Evolutionary conservation across 352 stramenopile genomes (phyloP), one percentile per base, ranked within the genome.

Genomic region (Globisporangium barbulae): DNA sequence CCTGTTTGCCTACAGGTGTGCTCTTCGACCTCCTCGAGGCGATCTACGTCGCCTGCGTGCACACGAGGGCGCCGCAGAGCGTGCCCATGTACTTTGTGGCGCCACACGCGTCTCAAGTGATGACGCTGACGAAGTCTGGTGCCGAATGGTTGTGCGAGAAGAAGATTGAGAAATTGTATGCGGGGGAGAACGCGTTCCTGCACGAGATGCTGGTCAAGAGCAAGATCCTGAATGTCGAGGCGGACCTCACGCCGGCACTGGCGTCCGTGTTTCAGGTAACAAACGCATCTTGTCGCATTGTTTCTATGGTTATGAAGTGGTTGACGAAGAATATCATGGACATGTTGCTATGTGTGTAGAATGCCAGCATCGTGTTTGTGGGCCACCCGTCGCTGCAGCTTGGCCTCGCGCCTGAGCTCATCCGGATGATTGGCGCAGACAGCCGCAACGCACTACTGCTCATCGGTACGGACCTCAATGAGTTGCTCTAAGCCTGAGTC

Each of bases 61-160:
- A 78, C 10, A 77, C 75, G 28, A 79, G 83, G 28, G 74, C 84
- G 13, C 70, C 75, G 22, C 47, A 53, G 47, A 33, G 47, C 47
- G 67, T 81, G 37, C 79, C 83, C 0, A 85, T 94, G 53, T 80
- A 90, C 44, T 77, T 94, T 45, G 71, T 94, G 17, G 90, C 83
- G 17, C 68, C 85, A 19, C 59, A 78, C 47, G 81, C 81, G 5
- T 67, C 70, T 17, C 69, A 74, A 6, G 65, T 86, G 1, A 69
- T 93, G 53, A 71, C 88, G 35, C 53, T 85, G 21, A 85, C 82
- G 0, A 69, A 89, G 35, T 65, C 66, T 5, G 87, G 82, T 3
- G 74, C 87, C 5, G 85, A 96, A 67, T 96, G 87, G 78, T 68
- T 96, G 3, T 93, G 83, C 59, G 79, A 96, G 61, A 93, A 93